These are phyloP conservation scores for Fusarium miscanthi DNA, from an alignment of 2,329 filamentous ascomycete species.

Conservation along the genomic window DNA sequence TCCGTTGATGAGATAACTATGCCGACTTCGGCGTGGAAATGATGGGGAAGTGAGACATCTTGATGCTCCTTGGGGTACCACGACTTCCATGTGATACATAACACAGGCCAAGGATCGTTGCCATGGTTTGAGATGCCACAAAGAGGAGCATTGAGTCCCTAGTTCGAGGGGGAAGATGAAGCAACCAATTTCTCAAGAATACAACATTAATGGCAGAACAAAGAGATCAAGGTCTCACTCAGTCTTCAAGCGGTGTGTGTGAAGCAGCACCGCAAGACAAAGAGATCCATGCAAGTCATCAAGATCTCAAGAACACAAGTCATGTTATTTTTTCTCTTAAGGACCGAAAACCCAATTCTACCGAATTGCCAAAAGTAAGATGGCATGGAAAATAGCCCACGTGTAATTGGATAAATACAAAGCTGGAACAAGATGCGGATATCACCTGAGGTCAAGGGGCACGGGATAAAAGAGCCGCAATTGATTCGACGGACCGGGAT, in stretches of 20 bases:
- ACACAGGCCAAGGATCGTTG: conserved; percentile 20
- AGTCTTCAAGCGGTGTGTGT: conserved; percentile 27
- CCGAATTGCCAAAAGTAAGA: conserved; percentile 21
- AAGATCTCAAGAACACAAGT: background rate
- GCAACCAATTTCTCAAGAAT: background rate
- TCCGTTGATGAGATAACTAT: background rate
- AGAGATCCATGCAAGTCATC: conserved; percentile 10
- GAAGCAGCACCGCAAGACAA: conserved; percentile 7
- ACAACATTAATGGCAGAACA: conserved; percentile 18
- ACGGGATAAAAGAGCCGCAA: conserved; percentile 22
- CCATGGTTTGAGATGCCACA: conserved; percentile 13
- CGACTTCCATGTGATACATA: conserved; percentile 14
- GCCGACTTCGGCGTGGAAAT: conserved; percentile 23
- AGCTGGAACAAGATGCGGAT: conserved; percentile 8
- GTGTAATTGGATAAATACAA: conserved; percentile 15
- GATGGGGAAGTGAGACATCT: conserved; percentile 29
- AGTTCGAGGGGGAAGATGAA: background rate
- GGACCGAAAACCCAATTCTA: background rate
- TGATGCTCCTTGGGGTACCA: conserved; percentile 16
- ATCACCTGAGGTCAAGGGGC: conserved; percentile 30
- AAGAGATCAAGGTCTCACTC: conserved; percentile 25
- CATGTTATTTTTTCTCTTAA: background rate
- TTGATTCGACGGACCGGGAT: conserved; percentile 26
- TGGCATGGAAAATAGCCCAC: conserved; percentile 19
- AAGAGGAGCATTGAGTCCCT: background rate